phyloP scores from a whole-genome alignment of 2,329 filamentous ascomycete genomes.

The Pseudogymnoascus sp. region DNA sequence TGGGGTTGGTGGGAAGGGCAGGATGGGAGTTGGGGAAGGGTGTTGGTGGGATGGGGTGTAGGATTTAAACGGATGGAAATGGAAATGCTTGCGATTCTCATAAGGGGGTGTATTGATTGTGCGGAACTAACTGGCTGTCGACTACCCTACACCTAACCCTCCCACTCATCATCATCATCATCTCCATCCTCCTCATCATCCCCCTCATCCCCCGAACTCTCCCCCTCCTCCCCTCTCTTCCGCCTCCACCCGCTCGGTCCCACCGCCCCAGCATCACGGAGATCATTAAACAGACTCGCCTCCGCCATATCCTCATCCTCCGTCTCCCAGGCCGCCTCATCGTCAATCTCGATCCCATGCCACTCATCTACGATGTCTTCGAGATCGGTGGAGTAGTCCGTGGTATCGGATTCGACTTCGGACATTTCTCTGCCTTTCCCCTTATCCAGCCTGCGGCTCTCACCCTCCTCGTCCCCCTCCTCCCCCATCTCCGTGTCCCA shows the following conservation, averaged over 20 bases:
- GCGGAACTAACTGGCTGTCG: background rate
- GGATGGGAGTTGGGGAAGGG: background rate
- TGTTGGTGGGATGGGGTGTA: background rate
- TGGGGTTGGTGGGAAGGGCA: background rate
- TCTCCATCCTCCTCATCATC: background rate
- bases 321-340: background rate
- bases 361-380: background rate
- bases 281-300: background rate
- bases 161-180: background rate
- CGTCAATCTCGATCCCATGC: background rate
- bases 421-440: background rate
- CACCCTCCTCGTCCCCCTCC: background rate
- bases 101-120: background rate
- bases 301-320: conserved; percentile 7
- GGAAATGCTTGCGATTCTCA: background rate
- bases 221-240: background rate
- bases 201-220: background rate
- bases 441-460: background rate
- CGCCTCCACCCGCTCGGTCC: background rate
- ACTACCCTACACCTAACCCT: background rate
- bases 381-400: background rate
- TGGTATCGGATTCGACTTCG: background rate
- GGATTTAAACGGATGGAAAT: background rate
- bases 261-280: background rate
- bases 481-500: background rate